Conservation (phyloP, 495 filamentous ascomycete species). For the Penicillium daleae region DNA sequence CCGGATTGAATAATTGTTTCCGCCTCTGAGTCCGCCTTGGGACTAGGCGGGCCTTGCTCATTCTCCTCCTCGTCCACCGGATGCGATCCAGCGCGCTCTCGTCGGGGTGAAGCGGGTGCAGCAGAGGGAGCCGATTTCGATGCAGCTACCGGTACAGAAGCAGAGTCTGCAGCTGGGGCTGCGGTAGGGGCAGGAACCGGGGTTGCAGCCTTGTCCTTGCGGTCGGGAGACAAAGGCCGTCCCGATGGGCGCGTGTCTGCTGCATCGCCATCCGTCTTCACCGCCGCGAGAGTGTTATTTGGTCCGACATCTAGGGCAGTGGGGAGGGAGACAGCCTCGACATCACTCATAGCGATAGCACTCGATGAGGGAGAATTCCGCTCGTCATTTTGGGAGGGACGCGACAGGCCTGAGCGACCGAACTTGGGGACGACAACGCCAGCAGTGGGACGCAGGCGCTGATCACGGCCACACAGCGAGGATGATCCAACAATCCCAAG, state of each 20-base stretch:
- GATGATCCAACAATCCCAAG: conserved; percentile 7
- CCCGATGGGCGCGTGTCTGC: conserved; percentile 20
- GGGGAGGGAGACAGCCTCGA: conserved; percentile 49
- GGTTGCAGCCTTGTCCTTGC: conserved; percentile 3
- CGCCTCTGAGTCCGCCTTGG: conserved; percentile 71
- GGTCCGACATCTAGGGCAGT: conserved; percentile 48
- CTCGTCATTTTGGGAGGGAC: conserved; percentile 55
- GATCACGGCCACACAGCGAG: conserved; percentile 30
- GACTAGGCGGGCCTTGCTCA: conserved; percentile 42
- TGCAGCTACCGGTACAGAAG: neutral
- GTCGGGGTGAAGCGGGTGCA: conserved; percentile 20
- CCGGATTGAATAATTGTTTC: conserved; percentile 79
- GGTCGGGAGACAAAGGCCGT: conserved; percentile 31
- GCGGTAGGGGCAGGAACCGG: neutral
- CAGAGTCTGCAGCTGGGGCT: neutral
- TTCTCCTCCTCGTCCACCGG: conserved; percentile 33
- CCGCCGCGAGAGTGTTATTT: conserved; percentile 39
- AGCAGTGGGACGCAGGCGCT: conserved; percentile 45
- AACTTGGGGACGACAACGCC: conserved; percentile 40
- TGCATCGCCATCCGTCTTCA: conserved; percentile 35
- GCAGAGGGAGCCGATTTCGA: neutral
- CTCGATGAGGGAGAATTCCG: conserved; percentile 46
- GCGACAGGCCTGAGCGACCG: conserved; percentile 40
- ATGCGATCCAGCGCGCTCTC: conserved; percentile 29
- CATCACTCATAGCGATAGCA: conserved; percentile 59